Evolutionary conservation across 768 basidiomycete genomes (phyloP).

Genomic region (Boletus bicolor): DNA sequence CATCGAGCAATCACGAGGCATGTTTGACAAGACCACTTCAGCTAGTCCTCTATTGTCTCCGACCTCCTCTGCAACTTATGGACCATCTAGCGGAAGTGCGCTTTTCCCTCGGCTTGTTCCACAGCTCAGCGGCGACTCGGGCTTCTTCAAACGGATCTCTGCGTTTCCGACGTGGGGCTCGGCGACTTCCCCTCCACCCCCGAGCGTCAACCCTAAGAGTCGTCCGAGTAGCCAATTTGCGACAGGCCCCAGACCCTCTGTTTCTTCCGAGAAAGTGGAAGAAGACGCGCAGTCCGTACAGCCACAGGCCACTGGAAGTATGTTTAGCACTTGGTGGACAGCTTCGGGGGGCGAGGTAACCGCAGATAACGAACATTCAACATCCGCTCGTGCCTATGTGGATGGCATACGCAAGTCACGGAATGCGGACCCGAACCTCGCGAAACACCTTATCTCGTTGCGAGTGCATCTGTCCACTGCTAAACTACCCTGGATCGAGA

Average conservation of each 20-base stretch:
- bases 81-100: constrained; percentile 52
- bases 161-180: constrained; percentile 57
- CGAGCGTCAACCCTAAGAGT: constrained; percentile 24
- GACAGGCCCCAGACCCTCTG: constrained; percentile 19
- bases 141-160: constrained; percentile 66
- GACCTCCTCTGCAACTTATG: constrained; percentile 50
- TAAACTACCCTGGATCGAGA: constrained; percentile 70
- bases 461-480: constrained; percentile 86
- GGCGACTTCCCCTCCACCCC: constrained; percentile 33
- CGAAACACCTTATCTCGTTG: constrained; percentile 76
- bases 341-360: constrained; percentile 54
- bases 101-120: constrained; percentile 68
- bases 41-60: constrained; percentile 28
- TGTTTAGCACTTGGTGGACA: constrained; percentile 76
- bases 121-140: constrained; percentile 71
- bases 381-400: constrained; percentile 61
- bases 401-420: constrained; percentile 56
- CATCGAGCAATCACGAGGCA: constrained; percentile 50
- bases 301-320: constrained; percentile 69
- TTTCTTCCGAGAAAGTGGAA: constrained; percentile 27
- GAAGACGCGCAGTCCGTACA: constrained; percentile 40
- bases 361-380: constrained; percentile 37
- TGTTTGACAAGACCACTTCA: constrained; percentile 31
- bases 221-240: constrained; percentile 41
- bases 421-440: constrained; percentile 54